Percentiles rank a stretch among this genome's conserved stretches.
Conservation (phyloP, 495 filamentous ascomycete genomes). For the Neurospora tetraspora region DNA sequence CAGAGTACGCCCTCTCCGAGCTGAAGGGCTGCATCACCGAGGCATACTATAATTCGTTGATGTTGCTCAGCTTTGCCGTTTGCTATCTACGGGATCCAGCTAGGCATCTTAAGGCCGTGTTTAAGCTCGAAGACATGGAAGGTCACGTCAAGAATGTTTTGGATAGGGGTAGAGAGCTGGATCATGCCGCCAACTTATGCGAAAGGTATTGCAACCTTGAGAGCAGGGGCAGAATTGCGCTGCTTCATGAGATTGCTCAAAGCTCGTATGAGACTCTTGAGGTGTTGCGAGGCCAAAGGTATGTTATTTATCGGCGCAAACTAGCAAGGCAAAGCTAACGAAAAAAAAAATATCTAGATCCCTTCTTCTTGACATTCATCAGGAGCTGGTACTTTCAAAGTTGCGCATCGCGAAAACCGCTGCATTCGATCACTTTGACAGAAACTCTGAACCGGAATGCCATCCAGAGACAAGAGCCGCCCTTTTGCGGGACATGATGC, state of each 20-base stretch:
- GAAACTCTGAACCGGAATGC: slow-evolving; percentile 20
- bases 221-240: neutral
- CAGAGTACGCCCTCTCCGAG: neutral
- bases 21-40: neutral
- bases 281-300: neutral
- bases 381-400: neutral
- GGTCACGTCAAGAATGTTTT: neutral
- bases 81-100: neutral
- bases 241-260: neutral
- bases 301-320: neutral
- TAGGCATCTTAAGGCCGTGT: neutral
- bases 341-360: neutral
- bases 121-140: neutral
- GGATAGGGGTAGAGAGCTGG: neutral
- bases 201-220: neutral
- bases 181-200: neutral
- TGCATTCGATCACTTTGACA: slow-evolving; percentile 19
- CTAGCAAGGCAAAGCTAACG: neutral
- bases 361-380: neutral
- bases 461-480: slow-evolving; percentile 19
- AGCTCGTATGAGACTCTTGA: neutral
- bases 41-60: neutral
- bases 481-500: slow-evolving; percentile 11
- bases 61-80: neutral
- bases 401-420: slow-evolving; percentile 12